Evolutionary conservation across 1,284 basidiomycete species (phyloP).

Genomic region (Malassezia obtusa): DNA sequence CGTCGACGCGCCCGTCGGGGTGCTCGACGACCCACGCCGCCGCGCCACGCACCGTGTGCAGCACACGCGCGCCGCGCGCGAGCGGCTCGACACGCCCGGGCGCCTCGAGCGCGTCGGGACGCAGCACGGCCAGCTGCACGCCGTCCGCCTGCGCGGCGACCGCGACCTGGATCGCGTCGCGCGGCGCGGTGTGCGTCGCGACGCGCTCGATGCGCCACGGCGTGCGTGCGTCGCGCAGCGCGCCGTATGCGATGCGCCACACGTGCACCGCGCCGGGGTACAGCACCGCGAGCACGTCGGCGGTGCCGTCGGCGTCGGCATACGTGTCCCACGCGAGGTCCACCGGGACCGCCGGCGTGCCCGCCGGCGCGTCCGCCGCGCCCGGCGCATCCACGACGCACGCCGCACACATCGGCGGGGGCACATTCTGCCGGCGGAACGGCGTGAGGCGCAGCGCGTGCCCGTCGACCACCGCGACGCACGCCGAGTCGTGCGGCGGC

Average conservation of each 20-base stretch:
- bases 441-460: constrained; percentile 74
- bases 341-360: constrained; percentile 15
- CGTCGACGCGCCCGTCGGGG: constrained; percentile 17
- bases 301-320: constrained; percentile 9
- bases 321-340: constrained; percentile 51
- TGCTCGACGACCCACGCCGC: constrained; percentile 21
- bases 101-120: background rate
- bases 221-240: constrained; percentile 8
- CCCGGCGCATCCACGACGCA: background rate
- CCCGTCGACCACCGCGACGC: constrained; percentile 84
- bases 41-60: background rate
- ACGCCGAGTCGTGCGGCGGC: constrained; percentile 69
- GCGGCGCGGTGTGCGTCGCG: background rate
- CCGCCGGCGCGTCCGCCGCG: background rate
- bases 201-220: background rate
- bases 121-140: constrained; percentile 32
- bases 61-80: background rate
- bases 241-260: constrained; percentile 52
- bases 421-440: constrained; percentile 83
- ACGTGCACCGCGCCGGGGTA: constrained; percentile 57
- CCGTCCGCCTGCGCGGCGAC: background rate
- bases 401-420: constrained; percentile 75
- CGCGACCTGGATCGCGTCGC: background rate
- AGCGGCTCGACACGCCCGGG: background rate
- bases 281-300: constrained; percentile 60